A percentile compares a stretch with the other conserved stretches of the same genome.
phyloP scores from a whole-genome alignment of 2,329 filamentous ascomycete species.

The Xylariaceae sp. region DNA sequence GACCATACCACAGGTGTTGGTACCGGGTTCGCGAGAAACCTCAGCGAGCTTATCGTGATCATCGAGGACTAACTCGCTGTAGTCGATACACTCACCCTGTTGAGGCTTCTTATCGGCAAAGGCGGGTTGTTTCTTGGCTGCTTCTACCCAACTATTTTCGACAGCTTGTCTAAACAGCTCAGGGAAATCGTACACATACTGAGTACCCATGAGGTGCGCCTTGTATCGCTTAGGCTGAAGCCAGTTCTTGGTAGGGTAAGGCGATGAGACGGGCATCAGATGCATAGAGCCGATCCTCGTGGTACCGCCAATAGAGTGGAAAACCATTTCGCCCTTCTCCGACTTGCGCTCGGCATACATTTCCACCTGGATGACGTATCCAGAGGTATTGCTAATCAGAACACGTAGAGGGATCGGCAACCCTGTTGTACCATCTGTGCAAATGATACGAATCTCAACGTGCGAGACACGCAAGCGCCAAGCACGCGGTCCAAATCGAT shows the following conservation, averaged over 20 bases:
- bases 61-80: conserved; percentile 89
- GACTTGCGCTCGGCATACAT: conserved; percentile 97
- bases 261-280: conserved; percentile 79
- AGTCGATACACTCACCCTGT: conserved; percentile 86
- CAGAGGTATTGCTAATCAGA: conserved; percentile 96
- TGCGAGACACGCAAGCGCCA: conserved; percentile 96
- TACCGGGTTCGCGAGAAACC: conserved; percentile 89
- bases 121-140: conserved; percentile 65
- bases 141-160: conserved; percentile 86
- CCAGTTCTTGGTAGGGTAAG: conserved; percentile 97
- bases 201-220: conserved; percentile 97
- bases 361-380: conserved; percentile 96
- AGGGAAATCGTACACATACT: conserved; percentile 99
- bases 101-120: conserved; percentile 77
- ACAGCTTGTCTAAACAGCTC: conserved; percentile 98
- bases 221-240: conserved; percentile 99
- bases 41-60: conserved; percentile 88
- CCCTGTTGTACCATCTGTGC: conserved; percentile 81
- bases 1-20: conserved; percentile 96
- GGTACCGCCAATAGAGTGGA: conserved; percentile 94
- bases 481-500: conserved; percentile 88
- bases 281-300: conserved; percentile 96
- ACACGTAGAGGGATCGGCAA: conserved; percentile 88
- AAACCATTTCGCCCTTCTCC: conserved; percentile 96
- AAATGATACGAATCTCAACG: conserved; percentile 97